These are phyloP conservation scores for Rickenella mellea DNA, from an alignment of 768 basidiomycete species.

Conservation along the genomic window DNA sequence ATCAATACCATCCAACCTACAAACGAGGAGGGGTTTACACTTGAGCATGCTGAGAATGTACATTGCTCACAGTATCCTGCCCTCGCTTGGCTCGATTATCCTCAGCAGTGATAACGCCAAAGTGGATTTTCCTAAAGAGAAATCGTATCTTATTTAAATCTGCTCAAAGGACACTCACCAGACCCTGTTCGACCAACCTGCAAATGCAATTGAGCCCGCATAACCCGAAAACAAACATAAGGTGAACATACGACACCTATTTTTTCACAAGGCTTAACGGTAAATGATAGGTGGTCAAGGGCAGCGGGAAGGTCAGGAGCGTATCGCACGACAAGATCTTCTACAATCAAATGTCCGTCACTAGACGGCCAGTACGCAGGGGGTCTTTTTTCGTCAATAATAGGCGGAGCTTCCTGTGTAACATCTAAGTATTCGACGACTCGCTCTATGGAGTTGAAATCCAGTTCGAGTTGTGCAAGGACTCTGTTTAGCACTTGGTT, in stretches of 20 bases:
- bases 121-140: conserved; percentile 41
- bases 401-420: conserved; percentile 57
- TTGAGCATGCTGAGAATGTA: neutral
- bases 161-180: conserved; percentile 21
- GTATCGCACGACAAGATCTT: conserved; percentile 54
- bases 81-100: conserved; percentile 50
- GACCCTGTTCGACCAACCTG: conserved; percentile 65
- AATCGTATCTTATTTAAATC: neutral
- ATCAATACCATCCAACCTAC: conserved; percentile 62
- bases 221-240: neutral
- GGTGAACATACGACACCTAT: conserved; percentile 56
- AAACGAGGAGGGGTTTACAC: neutral
- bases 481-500: conserved; percentile 28
- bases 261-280: conserved; percentile 52
- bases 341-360: conserved; percentile 42
- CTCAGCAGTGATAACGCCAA: conserved; percentile 49
- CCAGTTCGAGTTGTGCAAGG: conserved; percentile 60
- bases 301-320: conserved; percentile 52
- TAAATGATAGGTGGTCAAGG: conserved; percentile 48
- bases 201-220: neutral
- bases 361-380: conserved; percentile 61
- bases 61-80: conserved; percentile 43
- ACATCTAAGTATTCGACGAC: conserved; percentile 62
- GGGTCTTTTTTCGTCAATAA: conserved; percentile 45
- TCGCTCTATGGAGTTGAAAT: conserved; percentile 69